Percentiles rank a stretch among this genome's conserved stretches.
Conservation (phyloP, 2,329 filamentous ascomycete species). For the Botrytis galanthina region DNA sequence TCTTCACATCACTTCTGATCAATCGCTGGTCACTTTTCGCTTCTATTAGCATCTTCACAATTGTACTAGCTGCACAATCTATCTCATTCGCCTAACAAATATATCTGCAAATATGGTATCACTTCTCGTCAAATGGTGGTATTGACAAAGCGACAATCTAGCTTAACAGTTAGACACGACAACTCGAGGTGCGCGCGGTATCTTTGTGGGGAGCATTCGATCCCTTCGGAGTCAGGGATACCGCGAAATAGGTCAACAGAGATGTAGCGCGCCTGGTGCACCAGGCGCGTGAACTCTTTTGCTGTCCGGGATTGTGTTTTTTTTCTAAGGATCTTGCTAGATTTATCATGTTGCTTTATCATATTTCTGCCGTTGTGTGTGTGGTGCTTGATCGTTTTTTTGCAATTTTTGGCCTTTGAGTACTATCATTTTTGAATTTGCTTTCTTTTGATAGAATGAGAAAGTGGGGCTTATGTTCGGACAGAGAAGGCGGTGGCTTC, state of each 20-base stretch:
- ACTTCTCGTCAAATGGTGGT: conserved; percentile 4
- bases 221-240: conserved; percentile 11
- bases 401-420: not conserved
- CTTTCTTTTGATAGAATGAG: not conserved
- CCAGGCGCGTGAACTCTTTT: not conserved
- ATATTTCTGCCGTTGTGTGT: not conserved
- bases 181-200: conserved; percentile 10
- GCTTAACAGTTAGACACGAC: conserved; percentile 3
- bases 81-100: not conserved
- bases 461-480: not conserved
- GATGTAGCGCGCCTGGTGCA: not conserved
- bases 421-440: not conserved
- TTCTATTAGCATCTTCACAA: not conserved
- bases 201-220: conserved; percentile 12
- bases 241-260: not conserved
- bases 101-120: not conserved
- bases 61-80: not conserved
- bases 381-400: not conserved
- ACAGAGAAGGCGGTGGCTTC: not conserved
- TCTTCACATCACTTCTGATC: not conserved
- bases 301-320: not conserved
- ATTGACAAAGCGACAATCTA: conserved; percentile 9
- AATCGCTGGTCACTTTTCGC: not conserved
- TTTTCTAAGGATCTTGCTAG: too few species aligned
- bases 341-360: not conserved